These are phyloP conservation scores for Emericellopsis cladophorae DNA, from an alignment of 2,329 filamentous ascomycete genomes.

Conservation along the genomic window DNA sequence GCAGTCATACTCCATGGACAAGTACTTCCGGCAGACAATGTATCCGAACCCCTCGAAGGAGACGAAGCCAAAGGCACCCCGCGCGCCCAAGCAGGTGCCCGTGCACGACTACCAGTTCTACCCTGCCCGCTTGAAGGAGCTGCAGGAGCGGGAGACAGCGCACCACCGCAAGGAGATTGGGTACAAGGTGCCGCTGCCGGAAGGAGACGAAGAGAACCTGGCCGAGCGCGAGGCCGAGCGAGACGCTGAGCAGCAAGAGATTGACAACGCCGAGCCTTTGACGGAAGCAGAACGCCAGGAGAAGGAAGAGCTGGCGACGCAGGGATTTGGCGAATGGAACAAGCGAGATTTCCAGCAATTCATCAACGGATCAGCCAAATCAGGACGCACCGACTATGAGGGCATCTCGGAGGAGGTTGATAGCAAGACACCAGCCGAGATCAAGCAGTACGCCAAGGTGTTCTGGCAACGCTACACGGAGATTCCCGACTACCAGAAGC, in stretches of 20 bases:
- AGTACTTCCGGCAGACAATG: conserved; percentile 90
- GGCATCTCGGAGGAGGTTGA: conserved; percentile 83
- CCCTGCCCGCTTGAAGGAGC: conserved; percentile 65
- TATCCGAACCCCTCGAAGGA: conserved; percentile 71
- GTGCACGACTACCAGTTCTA: conserved; percentile 99
- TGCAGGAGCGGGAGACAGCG: conserved; percentile 94
- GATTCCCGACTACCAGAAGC: conserved; percentile 79
- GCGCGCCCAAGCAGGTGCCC: conserved; percentile 80
- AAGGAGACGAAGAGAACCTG: conserved; percentile 78
- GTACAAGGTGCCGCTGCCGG: conserved; percentile 82
- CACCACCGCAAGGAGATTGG: conserved; percentile 93
- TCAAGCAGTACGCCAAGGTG: conserved; percentile 83
- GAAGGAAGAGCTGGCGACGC: conserved; percentile 67
- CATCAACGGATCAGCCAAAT: conserved; percentile 87
- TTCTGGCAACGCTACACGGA: conserved; percentile 96
- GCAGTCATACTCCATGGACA: conserved; percentile 95
- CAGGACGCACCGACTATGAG: conserved; percentile 75
- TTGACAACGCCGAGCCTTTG: conserved; percentile 79
- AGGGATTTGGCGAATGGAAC: conserved; percentile 93
- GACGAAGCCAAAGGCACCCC: conserved; percentile 87
- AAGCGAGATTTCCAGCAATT: conserved; percentile 97
- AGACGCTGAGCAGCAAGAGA: conserved; percentile 77
- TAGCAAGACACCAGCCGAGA: conserved; percentile 73
- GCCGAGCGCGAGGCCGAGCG: conserved; percentile 80
- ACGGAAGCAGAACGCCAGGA: conserved; percentile 83